phyloP scores from a whole-genome alignment of 768 basidiomycete species.

The Mrakia gelida region DNA sequence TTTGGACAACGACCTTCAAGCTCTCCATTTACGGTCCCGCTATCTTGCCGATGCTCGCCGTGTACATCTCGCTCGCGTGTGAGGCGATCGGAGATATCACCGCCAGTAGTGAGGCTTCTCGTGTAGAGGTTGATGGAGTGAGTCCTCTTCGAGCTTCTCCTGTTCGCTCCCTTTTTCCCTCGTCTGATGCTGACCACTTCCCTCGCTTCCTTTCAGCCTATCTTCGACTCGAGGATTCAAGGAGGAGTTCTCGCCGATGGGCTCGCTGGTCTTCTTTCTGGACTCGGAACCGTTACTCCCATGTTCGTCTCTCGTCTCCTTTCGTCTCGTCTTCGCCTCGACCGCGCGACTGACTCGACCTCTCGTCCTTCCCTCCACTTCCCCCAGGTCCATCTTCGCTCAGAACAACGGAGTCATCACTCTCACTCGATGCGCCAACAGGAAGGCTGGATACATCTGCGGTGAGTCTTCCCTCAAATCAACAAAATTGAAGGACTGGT shows the following conservation, averaged over 20 bases:
- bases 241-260: conserved; percentile 77
- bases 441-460: conserved; percentile 14
- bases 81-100: conserved; percentile 75
- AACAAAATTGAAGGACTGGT: neutral
- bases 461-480: conserved; percentile 40
- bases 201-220: conserved; percentile 41
- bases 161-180: neutral
- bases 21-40: conserved; percentile 69
- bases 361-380: neutral
- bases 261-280: conserved; percentile 72
- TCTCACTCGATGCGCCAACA: conserved; percentile 48
- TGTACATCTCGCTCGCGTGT: conserved; percentile 51
- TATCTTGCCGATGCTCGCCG: conserved; percentile 48
- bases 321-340: neutral
- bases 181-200: neutral
- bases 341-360: neutral
- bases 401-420: conserved; percentile 57
- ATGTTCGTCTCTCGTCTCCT: conserved; percentile 46
- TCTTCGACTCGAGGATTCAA: conserved; percentile 77
- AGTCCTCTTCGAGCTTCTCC: neutral
- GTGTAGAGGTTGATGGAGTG: conserved; percentile 61
- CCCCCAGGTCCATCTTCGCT: conserved; percentile 54
- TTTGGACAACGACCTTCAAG: conserved; percentile 68
- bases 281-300: conserved; percentile 74
- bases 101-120: conserved; percentile 75